phyloP scores from a whole-genome alignment of 345 rosid species.

The Hibiscus mutabilis region DNA sequence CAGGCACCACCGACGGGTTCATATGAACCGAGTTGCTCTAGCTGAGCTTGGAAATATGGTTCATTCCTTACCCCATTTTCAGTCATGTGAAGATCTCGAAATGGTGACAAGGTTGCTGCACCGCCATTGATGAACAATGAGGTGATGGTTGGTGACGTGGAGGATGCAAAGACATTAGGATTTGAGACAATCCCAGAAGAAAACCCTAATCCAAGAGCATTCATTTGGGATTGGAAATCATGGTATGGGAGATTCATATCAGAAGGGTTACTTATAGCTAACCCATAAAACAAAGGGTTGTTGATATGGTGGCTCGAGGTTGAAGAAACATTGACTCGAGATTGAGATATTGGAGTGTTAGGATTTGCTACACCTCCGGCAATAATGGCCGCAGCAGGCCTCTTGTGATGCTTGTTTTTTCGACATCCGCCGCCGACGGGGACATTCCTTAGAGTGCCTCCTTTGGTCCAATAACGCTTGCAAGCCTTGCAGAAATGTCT shows the following conservation, averaged over 20 bases:
- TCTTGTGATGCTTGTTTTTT: conserved; percentile 57
- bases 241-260: conserved; percentile 41
- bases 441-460: conserved; percentile 61
- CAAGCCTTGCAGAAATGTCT: conserved; percentile 73
- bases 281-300: conserved; percentile 57
- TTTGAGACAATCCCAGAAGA: conserved; percentile 28
- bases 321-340: conserved; percentile 28
- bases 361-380: conserved; percentile 21
- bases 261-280: conserved; percentile 33
- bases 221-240: conserved; percentile 45
- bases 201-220: conserved; percentile 59
- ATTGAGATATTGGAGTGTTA: conserved; percentile 23
- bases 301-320: conserved; percentile 34
- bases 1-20: conserved; percentile 60
- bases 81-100: conserved; percentile 46
- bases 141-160: conserved; percentile 34
- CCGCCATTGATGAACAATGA: conserved; percentile 35
- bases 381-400: conserved; percentile 26
- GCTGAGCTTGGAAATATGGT: conserved; percentile 28
- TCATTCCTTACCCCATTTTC: conserved; percentile 9
- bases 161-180: conserved; percentile 22
- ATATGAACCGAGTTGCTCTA: conserved; percentile 38
- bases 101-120: conserved; percentile 25
- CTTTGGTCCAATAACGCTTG: conserved; percentile 67
- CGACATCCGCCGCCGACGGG: conserved; percentile 74